Percentiles rank a stretch among this genome's conserved stretches.
These are phyloP conservation scores for Austroboletus niveus DNA, from an alignment of 1,284 basidiomycete species.

Conservation along the genomic window DNA sequence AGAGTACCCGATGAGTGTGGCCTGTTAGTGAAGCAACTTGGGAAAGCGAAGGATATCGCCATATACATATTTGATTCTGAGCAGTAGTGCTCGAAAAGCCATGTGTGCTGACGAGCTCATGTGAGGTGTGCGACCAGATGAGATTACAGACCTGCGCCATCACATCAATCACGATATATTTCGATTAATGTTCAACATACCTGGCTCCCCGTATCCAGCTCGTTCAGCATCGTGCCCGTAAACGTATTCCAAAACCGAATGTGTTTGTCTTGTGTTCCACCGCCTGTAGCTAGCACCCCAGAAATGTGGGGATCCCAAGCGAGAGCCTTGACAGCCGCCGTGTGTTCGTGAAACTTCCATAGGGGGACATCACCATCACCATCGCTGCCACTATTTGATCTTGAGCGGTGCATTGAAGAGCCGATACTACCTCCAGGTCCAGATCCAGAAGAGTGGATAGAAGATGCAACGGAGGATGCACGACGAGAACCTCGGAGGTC, in stretches of 20 bases:
- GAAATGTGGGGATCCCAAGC: slow-evolving; percentile 97
- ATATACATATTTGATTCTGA: slow-evolving; percentile 98
- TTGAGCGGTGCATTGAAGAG: slow-evolving; percentile 21
- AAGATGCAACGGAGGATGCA: slow-evolving; percentile 22
- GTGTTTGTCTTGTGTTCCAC: slow-evolving; percentile 96
- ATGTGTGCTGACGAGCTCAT: slow-evolving; percentile 97
- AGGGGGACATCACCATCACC: slow-evolving; percentile 60
- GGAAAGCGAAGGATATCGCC: slow-evolving; percentile 92
- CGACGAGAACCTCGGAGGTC: slow-evolving; percentile 69
- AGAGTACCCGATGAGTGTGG: slow-evolving; percentile 92
- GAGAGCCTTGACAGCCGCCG: slow-evolving; percentile 95
- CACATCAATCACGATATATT: slow-evolving; percentile 7
- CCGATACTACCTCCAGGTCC: slow-evolving; percentile 28
- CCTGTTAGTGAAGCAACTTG: slow-evolving; percentile 95
- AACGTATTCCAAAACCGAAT: slow-evolving; percentile 97
- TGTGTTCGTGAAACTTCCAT: slow-evolving; percentile 95
- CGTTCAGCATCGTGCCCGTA: slow-evolving; percentile 81
- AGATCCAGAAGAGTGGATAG: slow-evolving; percentile 24
- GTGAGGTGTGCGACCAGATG: slow-evolving; percentile 93
- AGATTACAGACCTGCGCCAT: slow-evolving; percentile 86
- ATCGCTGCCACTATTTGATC: slow-evolving; percentile 38
- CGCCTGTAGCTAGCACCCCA: slow-evolving; percentile 93
- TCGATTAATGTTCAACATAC: slow-evolving; percentile 42
- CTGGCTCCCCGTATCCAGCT: slow-evolving; percentile 92
- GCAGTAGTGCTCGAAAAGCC: slow-evolving; percentile 93